Base-by-base conservation (phyloP, 345 rosid genomes). In the Litchi chinensis region DNA sequence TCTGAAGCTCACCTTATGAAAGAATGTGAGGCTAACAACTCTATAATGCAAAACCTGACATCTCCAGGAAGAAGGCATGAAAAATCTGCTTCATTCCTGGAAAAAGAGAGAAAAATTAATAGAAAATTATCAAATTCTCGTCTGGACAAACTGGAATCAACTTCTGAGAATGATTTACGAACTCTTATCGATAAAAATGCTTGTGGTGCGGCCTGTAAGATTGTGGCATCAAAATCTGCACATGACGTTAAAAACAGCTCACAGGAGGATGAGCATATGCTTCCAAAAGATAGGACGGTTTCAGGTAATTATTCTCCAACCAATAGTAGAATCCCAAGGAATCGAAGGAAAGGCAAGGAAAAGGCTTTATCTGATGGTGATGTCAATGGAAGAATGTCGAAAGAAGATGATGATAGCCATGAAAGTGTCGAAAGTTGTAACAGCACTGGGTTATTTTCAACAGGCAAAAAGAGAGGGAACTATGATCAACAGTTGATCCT, bases 391-490 rank as follows among this genome's bases (percentile, higher is more conserved):
- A 84, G 70, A 78, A 79, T 72, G 78, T 65, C 70, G 22, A 80
- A 86, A 81, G 87, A 86, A 73, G 87, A 83, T 1, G 82, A 90
- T 73, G 90, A 83, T 78, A 96, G 98, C 83, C 86, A 86, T 56
- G 97, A 90, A 84, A 96, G 98, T 80, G 97, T 90, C 41, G 99
- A 96, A 82, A 94, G 98, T 76, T 93, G 97, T 76, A 91, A 88
- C 44, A 90, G 91, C 67, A 78, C 90, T 11, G 85, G 92, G 71
- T 75, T 83, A 65, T 77, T 83, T 70, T 82, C 84, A 22, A 78
- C 83, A 15, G 88, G 92, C 44, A 89, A 89, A 81, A 91, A 84
- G 81, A 79, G 82, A 71, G 18, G 87, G 84, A 83, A 83, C 75
- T 80, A 80, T 83, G 97, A 92, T 70, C 85, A 85, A 50, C 88